A percentile compares a stretch with the other conserved stretches of the same genome.
These are phyloP conservation scores for Penicillium sp. DNA, from an alignment of 2,329 filamentous ascomycete genomes.

Conservation along the genomic window DNA sequence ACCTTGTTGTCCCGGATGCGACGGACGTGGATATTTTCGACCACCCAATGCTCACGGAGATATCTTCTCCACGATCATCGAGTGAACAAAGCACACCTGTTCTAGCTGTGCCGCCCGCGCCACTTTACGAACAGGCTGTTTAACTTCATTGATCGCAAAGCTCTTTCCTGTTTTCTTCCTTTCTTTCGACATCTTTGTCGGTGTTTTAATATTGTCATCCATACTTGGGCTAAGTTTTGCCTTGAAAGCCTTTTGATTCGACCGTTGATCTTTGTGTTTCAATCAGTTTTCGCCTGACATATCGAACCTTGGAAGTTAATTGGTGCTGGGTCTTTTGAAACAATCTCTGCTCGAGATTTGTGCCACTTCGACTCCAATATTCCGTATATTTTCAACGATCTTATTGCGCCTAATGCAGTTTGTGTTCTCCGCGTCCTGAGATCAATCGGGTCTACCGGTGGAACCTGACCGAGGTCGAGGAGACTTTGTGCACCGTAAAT, in stretches of 20 bases:
- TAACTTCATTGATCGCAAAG: not conserved
- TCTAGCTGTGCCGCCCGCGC: not conserved
- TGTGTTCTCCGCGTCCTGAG: no score
- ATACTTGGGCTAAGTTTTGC: not conserved
- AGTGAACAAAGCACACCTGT: not conserved
- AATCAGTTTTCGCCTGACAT: no score
- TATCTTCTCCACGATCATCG: not conserved
- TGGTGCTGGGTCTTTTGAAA: no score
- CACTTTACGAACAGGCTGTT: not conserved
- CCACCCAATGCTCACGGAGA: not conserved
- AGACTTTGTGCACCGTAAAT: no score
- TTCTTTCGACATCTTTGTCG: not conserved
- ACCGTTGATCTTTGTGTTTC: no score
- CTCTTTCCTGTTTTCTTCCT: not conserved
- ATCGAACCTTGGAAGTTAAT: no score
- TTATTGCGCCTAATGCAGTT: no score
- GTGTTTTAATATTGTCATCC: not conserved
- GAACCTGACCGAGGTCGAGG: no score
- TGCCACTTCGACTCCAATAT: no score
- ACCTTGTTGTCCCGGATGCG: not conserved
- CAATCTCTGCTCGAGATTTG: no score
- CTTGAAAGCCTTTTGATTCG: not conserved
- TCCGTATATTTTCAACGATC: no score
- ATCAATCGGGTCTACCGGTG: no score
- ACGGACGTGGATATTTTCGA: not conserved